These are phyloP conservation scores for Mycena chlorophos DNA, from an alignment of 768 basidiomycete genomes.

Conservation along the genomic window DNA sequence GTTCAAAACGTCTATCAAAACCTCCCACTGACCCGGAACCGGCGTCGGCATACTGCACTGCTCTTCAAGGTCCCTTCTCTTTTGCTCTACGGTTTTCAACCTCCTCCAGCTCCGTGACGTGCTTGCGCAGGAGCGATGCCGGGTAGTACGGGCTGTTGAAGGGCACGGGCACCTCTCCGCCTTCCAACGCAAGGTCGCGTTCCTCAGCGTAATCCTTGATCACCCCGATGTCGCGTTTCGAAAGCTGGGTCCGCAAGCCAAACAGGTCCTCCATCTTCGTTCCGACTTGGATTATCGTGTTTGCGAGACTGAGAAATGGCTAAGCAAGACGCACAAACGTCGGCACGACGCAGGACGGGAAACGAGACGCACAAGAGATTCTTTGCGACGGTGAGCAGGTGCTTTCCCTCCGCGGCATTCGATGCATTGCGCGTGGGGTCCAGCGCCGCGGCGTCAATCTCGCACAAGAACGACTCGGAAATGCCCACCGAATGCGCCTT, in stretches of 20 bases:
- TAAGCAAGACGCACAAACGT: not conserved
- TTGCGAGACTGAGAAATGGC: not conserved
- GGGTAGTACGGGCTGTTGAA: no score
- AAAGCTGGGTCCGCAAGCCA: not conserved
- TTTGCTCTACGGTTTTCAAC: no score
- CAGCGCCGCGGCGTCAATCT: not conserved
- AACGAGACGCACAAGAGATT: not conserved
- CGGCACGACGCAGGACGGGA: no score
- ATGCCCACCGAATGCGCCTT: not conserved
- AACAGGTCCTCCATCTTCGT: not conserved
- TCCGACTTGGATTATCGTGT: not conserved
- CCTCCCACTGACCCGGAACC: no score
- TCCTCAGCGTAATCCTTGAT: not conserved
- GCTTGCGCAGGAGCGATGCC: no score
- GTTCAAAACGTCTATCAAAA: no score
- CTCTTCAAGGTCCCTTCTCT: no score
- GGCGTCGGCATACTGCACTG: no score
- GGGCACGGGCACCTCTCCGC: no score
- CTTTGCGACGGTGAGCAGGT: not conserved
- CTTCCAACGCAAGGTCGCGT: no score
- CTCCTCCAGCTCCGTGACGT: no score
- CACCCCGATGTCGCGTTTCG: not conserved
- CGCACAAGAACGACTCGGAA: not conserved
- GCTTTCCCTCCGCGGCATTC: not conserved
- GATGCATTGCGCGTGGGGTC: not conserved